These are phyloP conservation scores for Hyaloperonospora brassicae DNA, from an alignment of 352 stramenopile genomes.

Conservation along the genomic window DNA sequence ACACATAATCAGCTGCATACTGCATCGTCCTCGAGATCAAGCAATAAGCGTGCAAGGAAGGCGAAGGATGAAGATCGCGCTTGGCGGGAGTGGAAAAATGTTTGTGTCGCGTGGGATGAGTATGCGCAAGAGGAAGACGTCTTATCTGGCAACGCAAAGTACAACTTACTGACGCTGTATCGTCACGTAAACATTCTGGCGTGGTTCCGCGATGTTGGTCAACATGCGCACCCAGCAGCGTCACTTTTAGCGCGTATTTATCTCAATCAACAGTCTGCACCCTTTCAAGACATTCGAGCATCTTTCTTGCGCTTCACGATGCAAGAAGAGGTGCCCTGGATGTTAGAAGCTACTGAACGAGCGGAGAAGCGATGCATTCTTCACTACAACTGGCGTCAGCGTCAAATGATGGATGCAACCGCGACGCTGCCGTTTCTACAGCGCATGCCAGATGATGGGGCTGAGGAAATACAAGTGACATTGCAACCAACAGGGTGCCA, in stretches of 20 bases:
- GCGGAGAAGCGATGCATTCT: constrained; percentile 27
- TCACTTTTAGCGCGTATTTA: constrained; percentile 32
- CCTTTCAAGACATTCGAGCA: no score
- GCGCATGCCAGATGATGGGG: constrained; percentile 1
- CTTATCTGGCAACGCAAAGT: constrained; percentile 34
- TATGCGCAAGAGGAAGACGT: constrained; percentile 19
- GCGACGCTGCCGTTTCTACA: constrained; percentile 1
- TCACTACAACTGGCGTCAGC: constrained; percentile 27
- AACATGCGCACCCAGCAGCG: constrained; percentile 22
- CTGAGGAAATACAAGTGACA: no score
- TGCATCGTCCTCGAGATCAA: constrained; percentile 11
- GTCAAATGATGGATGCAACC: constrained; percentile 16
- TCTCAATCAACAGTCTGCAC: constrained; percentile 18
- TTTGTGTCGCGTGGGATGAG: constrained; percentile 29
- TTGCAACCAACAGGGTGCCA: no score
- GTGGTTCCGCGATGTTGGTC: constrained; percentile 30
- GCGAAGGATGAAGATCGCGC: constrained; percentile 22
- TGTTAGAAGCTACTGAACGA: constrained; percentile 7
- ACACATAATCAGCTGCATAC: constrained; percentile 24
- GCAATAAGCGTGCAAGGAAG: no score
- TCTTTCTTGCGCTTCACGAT: constrained; percentile 18
- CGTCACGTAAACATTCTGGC: constrained; percentile 34
- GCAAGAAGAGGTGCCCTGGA: constrained; percentile 18
- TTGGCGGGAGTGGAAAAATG: constrained; percentile 31
- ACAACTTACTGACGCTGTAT: constrained; percentile 36